Evolutionary conservation across 495 filamentous ascomycete species (phyloP).

Genomic region (Aspergillus funiculosus): DNA sequence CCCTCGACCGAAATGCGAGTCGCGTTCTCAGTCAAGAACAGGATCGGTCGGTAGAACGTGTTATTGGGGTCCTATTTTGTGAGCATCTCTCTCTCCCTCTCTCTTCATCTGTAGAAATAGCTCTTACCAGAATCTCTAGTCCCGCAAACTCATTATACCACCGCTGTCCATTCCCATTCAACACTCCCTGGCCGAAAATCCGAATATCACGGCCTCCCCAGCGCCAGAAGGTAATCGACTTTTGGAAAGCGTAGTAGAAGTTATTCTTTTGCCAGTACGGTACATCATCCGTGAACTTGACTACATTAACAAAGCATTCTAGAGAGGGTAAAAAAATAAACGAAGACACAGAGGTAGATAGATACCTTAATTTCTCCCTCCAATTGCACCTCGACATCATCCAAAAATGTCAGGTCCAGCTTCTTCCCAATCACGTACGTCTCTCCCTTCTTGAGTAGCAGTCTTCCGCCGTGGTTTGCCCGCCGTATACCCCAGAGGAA

Average conservation of each 20-base stretch:
- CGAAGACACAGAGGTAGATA: neutral
- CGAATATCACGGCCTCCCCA: constrained; percentile 54
- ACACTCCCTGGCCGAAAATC: constrained; percentile 47
- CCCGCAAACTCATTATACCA: constrained; percentile 48
- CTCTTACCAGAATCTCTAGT: constrained; percentile 36
- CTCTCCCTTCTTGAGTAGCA: constrained; percentile 46
- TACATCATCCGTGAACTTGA: constrained; percentile 52
- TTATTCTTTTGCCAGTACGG: constrained; percentile 54
- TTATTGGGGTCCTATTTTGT: constrained; percentile 46
- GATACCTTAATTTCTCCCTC: constrained; percentile 49
- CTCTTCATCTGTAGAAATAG: neutral
- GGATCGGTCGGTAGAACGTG: constrained; percentile 48
- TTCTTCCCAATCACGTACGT: constrained; percentile 52
- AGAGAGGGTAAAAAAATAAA: neutral
- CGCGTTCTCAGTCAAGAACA: constrained; percentile 53
- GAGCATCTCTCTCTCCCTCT: neutral
- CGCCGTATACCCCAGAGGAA: constrained; percentile 47
- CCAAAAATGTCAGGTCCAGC: constrained; percentile 50
- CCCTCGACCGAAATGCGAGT: constrained; percentile 50
- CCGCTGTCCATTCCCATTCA: constrained; percentile 52
- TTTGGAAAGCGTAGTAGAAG: constrained; percentile 53
- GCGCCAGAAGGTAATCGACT: constrained; percentile 56
- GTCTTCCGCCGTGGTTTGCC: constrained; percentile 50
- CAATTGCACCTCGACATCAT: constrained; percentile 51
- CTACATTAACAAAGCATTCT: neutral